Conservation (phyloP, 1,284 basidiomycete species). For the Austroboletus novae-zelandiae region DNA sequence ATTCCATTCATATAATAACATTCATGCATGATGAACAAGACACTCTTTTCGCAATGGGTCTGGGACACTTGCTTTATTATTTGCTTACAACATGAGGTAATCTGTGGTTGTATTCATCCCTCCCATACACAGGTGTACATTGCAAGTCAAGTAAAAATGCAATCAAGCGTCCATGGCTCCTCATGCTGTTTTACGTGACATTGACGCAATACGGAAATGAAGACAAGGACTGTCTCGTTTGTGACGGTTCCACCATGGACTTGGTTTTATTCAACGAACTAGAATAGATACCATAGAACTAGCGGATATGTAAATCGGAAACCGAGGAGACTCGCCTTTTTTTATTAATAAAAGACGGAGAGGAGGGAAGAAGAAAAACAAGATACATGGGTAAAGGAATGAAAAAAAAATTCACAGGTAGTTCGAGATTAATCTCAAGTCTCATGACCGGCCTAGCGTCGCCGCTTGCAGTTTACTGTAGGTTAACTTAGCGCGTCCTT, state of each 20-base stretch:
- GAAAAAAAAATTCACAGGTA: slow-evolving; percentile 8
- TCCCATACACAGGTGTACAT: slow-evolving; percentile 18
- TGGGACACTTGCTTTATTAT: slow-evolving; percentile 23
- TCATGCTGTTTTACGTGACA: background rate
- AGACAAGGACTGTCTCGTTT: background rate
- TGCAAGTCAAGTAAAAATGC: slow-evolving; percentile 18
- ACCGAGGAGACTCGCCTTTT: too few species aligned
- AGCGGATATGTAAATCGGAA: too few species aligned
- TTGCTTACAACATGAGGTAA: slow-evolving; percentile 27
- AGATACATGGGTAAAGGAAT: slow-evolving; percentile 13
- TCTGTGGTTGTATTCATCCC: slow-evolving; percentile 28
- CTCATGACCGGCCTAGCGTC: slow-evolving; percentile 27
- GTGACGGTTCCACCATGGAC: background rate
- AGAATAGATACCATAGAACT: background rate
- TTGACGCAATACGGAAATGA: background rate
- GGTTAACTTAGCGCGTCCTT: slow-evolving; percentile 19
- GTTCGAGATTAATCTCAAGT: too few species aligned
- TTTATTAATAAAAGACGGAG: too few species aligned
- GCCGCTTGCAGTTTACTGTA: slow-evolving; percentile 14
- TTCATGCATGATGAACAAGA: slow-evolving; percentile 15
- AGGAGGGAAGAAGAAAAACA: background rate
- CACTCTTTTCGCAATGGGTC: slow-evolving; percentile 18
- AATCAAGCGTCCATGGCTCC: slow-evolving; percentile 4
- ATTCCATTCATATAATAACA: slow-evolving; percentile 28
- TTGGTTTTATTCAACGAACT: background rate